phyloP scores from a whole-genome alignment of 192 early-diverging fungal genomes.

The Gigaspora rosea region DNA sequence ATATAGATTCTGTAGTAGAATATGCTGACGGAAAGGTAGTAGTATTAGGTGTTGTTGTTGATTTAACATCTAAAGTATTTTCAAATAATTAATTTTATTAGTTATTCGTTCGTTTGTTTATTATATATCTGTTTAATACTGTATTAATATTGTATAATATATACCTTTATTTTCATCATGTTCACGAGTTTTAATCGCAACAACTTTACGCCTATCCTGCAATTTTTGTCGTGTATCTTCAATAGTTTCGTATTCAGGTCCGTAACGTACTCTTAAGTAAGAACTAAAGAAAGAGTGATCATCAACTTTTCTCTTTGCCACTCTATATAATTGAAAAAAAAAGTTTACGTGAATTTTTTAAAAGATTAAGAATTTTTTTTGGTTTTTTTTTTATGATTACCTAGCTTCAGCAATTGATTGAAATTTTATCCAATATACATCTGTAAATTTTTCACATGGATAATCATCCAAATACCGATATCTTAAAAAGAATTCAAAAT shows the following conservation, averaged over 20 bases:
- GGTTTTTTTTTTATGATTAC: not conserved
- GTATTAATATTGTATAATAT: too few relatives aligned
- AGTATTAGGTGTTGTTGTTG: too few relatives aligned
- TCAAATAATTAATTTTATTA: too few relatives aligned
- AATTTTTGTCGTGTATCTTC: constrained; percentile 49
- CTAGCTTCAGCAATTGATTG: constrained; percentile 35
- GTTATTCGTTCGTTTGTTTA: not conserved
- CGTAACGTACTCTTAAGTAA: constrained; percentile 42
- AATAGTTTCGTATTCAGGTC: constrained; percentile 43
- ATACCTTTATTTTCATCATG: not conserved
- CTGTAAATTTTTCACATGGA: constrained; percentile 29
- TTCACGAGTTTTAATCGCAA: constrained; percentile 33
- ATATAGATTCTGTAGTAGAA: not conserved
- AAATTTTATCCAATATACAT: constrained; percentile 40
- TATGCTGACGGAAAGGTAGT: not conserved
- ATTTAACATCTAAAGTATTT: too few relatives aligned
- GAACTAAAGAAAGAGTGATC: constrained; percentile 42
- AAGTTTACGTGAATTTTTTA: not conserved
- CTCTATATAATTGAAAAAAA: constrained; percentile 23
- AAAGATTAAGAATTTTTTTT: not conserved
- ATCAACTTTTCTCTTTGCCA: constrained; percentile 41
- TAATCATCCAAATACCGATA: constrained; percentile 35
- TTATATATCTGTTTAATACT: too few relatives aligned
- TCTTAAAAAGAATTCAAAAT: not conserved
- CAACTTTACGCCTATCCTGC: constrained; percentile 34